Evolutionary conservation across 2,329 filamentous ascomycete genomes (phyloP).

Genomic region (Aspergillus luchuensis): DNA sequence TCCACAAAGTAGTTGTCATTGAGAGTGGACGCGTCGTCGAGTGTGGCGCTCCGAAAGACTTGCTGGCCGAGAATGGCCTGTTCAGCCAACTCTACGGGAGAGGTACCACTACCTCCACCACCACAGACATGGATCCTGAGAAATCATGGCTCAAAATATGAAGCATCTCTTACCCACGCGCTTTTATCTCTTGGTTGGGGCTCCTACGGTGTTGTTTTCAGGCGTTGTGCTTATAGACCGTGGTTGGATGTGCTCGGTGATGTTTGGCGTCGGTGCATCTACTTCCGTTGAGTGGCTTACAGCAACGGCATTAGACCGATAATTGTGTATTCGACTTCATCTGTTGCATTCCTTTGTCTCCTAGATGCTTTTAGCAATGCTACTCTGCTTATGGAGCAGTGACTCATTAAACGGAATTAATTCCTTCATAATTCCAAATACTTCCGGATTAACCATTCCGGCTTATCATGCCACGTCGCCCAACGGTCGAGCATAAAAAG

Average conservation of each 20-base stretch:
- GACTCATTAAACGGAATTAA: neutral
- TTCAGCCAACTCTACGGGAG: neutral
- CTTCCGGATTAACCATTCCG: neutral
- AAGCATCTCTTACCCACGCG: neutral
- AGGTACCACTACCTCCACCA: neutral
- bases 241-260: neutral
- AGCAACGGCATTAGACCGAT: neutral
- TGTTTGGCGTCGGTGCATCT: no score
- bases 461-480: neutral
- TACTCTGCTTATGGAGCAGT: neutral
- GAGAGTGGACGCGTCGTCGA: neutral
- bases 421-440: constrained; percentile 2
- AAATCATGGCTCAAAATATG: neutral
- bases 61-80: neutral
- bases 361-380: neutral
- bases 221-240: neutral
- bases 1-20: neutral
- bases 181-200: no score
- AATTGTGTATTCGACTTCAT: neutral
- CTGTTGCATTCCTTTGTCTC: neutral
- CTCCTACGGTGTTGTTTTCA: neutral
- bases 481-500: neutral
- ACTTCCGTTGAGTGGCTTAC: neutral
- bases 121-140: neutral
- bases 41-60: neutral